These are phyloP conservation scores for Cyclocybe aegerita DNA, from an alignment of 768 basidiomycete species.

Conservation along the genomic window DNA sequence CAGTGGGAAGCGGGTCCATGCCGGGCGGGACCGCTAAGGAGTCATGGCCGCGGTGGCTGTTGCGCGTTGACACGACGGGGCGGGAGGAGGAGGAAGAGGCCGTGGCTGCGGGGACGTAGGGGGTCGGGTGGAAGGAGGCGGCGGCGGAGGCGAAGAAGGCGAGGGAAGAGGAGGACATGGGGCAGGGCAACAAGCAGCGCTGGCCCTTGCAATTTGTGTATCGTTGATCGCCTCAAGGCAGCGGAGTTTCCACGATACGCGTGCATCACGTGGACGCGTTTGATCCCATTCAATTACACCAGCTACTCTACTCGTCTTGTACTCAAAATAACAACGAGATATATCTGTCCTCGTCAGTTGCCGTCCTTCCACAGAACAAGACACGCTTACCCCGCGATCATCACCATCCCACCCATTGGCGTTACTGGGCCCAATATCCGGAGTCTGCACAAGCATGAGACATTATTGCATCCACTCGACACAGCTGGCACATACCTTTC, in stretches of 20 bases:
- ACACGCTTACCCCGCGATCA: slow-evolving; percentile 65
- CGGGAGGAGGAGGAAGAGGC: slow-evolving; percentile 13
- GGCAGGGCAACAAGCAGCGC: slow-evolving; percentile 14
- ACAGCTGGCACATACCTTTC: slow-evolving; percentile 41
- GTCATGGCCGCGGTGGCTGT: slow-evolving; percentile 34
- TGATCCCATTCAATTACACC: not conserved
- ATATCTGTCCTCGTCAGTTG: slow-evolving; percentile 39
- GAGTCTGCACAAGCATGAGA: slow-evolving; percentile 24
- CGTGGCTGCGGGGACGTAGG: slow-evolving; percentile 46
- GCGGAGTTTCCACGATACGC: slow-evolving; percentile 41
- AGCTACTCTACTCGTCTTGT: not conserved
- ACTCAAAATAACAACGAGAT: slow-evolving; percentile 47
- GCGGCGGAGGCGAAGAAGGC: slow-evolving; percentile 65
- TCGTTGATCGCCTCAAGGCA: slow-evolving; percentile 31
- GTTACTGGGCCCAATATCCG: slow-evolving; percentile 63
- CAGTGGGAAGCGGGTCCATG: slow-evolving; percentile 70
- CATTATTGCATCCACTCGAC: slow-evolving; percentile 9
- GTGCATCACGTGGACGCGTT: slow-evolving; percentile 34
- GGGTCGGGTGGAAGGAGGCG: slow-evolving; percentile 63
- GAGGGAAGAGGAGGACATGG: slow-evolving; percentile 41
- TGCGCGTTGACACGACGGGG: slow-evolving; percentile 24
- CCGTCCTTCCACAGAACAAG: not conserved
- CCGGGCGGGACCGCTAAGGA: slow-evolving; percentile 45
- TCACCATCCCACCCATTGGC: slow-evolving; percentile 59
- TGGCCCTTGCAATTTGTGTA: slow-evolving; percentile 17